Conservation (phyloP, 140 eudicot species). For the Cichorium intybus region DNA sequence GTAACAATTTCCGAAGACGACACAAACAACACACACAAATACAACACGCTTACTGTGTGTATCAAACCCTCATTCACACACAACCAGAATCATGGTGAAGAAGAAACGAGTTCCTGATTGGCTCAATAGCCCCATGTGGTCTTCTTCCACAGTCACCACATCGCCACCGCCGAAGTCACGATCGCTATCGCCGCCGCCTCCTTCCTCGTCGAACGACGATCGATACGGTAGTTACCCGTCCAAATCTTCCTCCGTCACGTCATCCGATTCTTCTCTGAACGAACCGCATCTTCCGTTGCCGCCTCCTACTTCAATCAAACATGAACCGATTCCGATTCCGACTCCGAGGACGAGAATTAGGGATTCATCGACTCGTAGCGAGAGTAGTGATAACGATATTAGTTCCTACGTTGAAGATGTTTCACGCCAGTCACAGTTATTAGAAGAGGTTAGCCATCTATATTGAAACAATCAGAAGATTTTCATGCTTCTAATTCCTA, state of each 20-base stretch:
- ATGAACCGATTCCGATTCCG: conserved; percentile 34
- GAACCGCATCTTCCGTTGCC: conserved; percentile 38
- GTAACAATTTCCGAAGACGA: conserved; percentile 10
- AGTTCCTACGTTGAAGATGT: conserved; percentile 46
- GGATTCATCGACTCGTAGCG: conserved; percentile 50
- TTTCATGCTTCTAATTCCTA: conserved; percentile 3
- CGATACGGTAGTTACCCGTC: conserved; percentile 6
- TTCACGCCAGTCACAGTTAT: conserved; percentile 70
- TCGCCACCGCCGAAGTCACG: conserved; percentile 31
- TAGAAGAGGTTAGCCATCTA: conserved; percentile 58
- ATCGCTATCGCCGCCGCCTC: conserved; percentile 26
- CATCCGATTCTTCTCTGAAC: conserved; percentile 21
- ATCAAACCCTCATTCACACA: conserved; percentile 14
- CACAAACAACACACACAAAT: conserved; percentile 9
- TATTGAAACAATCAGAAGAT: neutral
- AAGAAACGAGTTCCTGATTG: conserved; percentile 86
- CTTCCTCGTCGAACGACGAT: conserved; percentile 18
- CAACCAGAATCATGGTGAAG: conserved; percentile 45
- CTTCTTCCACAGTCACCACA: conserved; percentile 39
- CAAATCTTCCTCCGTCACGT: conserved; percentile 31
- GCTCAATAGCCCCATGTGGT: conserved; percentile 92
- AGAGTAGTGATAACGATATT: conserved; percentile 22
- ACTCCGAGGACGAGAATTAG: conserved; percentile 35
- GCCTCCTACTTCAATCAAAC: conserved; percentile 26
- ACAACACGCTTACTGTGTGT: neutral